A percentile compares a stretch with the other conserved stretches of the same genome.
Conservation (phyloP, 176 grass and related monocot species). For the Oropetium thomaeum region DNA sequence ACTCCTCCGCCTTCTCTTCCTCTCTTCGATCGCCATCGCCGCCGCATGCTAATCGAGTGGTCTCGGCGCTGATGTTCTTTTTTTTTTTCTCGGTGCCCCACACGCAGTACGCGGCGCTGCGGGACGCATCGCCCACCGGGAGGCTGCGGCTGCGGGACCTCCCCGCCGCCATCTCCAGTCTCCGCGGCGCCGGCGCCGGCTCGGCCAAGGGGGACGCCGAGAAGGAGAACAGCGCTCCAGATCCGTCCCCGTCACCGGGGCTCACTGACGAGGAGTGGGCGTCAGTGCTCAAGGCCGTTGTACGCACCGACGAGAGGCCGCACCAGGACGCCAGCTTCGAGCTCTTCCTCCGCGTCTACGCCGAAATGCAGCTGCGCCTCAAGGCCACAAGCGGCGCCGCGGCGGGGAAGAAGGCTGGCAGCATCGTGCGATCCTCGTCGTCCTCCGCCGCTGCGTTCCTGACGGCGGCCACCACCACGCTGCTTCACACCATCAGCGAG, state of each 20-base stretch:
- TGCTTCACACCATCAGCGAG: conserved; percentile 96
- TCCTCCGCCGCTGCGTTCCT: conserved; percentile 61
- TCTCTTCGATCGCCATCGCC: background rate
- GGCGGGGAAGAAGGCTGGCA: background rate
- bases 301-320: conserved; percentile 38
- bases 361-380: conserved; percentile 72
- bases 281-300: conserved; percentile 48
- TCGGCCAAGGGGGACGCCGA: conserved; percentile 17
- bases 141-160: conserved; percentile 64
- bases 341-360: conserved; percentile 74
- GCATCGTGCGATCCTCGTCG: conserved; percentile 47
- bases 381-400: conserved; percentile 17
- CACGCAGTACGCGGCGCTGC: conserved; percentile 48
- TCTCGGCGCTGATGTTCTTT: background rate
- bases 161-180: conserved; percentile 43
- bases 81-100: background rate
- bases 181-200: conserved; percentile 21
- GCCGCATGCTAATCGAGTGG: background rate
- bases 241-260: background rate
- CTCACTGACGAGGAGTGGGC: conserved; percentile 60
- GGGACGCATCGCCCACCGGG: conserved; percentile 40
- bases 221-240: conserved; percentile 46
- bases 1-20: background rate
- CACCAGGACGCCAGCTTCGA: conserved; percentile 62
- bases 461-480: conserved; percentile 84